A percentile compares a stretch with the other conserved stretches of the same genome.
These are phyloP conservation scores for Exophiala viscosa DNA, from an alignment of 2,329 filamentous ascomycete genomes.

Conservation along the genomic window DNA sequence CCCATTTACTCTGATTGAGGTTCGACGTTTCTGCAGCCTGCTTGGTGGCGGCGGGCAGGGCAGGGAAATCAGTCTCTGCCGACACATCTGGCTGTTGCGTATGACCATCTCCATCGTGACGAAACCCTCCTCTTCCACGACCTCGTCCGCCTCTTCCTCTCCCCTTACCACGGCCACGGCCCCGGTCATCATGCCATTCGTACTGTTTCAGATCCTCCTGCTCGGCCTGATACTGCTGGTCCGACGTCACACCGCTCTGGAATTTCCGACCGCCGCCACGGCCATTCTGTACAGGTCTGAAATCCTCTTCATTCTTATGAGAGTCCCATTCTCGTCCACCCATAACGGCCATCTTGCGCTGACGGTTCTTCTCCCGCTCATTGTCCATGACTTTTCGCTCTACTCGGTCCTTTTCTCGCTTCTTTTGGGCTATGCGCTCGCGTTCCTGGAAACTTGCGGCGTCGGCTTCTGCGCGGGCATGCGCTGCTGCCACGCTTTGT, in stretches of 20 bases:
- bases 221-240: slow-evolving; percentile 9
- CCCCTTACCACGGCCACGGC: slow-evolving; percentile 19
- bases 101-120: slow-evolving; percentile 6
- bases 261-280: slow-evolving; percentile 16
- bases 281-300: slow-evolving; percentile 27
- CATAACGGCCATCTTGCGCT: slow-evolving; percentile 56
- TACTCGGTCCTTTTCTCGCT: slow-evolving; percentile 47
- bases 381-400: slow-evolving; percentile 59
- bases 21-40: neutral
- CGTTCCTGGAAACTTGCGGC: slow-evolving; percentile 60
- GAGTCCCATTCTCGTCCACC: slow-evolving; percentile 61
- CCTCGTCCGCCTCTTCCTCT: slow-evolving; percentile 15
- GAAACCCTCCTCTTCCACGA: slow-evolving; percentile 15
- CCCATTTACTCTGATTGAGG: slow-evolving; percentile 6
- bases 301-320: slow-evolving; percentile 58
- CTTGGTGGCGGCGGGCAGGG: slow-evolving; percentile 18
- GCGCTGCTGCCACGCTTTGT: slow-evolving; percentile 55
- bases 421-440: slow-evolving; percentile 57
- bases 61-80: slow-evolving; percentile 26
- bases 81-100: slow-evolving; percentile 15
- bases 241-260: slow-evolving; percentile 5
- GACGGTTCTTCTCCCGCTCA: slow-evolving; percentile 59
- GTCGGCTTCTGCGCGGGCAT: slow-evolving; percentile 65
- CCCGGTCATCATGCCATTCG: slow-evolving; percentile 25
- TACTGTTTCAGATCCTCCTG: slow-evolving; percentile 26